Base-by-base conservation (phyloP, 176 grass and related monocot genomes). In the Oryza brachyantha region DNA sequence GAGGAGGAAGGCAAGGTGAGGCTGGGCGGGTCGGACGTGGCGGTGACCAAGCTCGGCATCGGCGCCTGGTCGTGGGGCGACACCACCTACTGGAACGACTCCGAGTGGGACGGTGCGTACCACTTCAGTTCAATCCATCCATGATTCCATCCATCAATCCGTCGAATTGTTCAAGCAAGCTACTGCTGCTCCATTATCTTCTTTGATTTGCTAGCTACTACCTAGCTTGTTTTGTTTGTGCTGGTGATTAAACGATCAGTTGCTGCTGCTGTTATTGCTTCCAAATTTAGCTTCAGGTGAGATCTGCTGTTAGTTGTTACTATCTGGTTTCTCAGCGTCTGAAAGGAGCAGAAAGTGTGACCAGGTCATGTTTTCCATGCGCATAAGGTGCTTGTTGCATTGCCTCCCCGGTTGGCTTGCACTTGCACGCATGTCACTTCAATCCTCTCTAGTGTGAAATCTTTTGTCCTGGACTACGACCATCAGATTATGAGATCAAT, bases 1-100 rank as follows among this genome's bases (percentile, higher is more conserved):
- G 85, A 77, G 65, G 87, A 85, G 61, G 84, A 86, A 32, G 86
- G 80, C 7, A 92, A 92, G 91, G 89, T 90, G 81, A 84, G 80
- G 75, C 77, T 97, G 45, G 94, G 94, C 22, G 82, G 62, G 50
- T 97, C 91, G 11, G 46, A 86, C 76, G 84, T 94, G 34, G 84
- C 76, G 21, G 91, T 97, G 21, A 88, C 81, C 60, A 97, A 88
- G 82, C 79, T 97, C 13, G 94, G 94, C 57, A 90, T 97, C 76
- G 91, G 94, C 34, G 89, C 91, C 0, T 97, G 94, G 91, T 91
- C 89, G 0, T 97, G 94, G 94, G 94, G 94, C 63, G 94, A 97
- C 75, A 92, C 91, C 67, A 77, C 87, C 13, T 97, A 97, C 83
- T 97, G 94, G 94, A 97, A 97, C 79, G 86, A 93, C 77, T 92